A percentile compares a stretch with the other conserved stretches of the same genome.
Conservation (phyloP, 352 stramenopile genomes). For the Pythium dissimile region DNA sequence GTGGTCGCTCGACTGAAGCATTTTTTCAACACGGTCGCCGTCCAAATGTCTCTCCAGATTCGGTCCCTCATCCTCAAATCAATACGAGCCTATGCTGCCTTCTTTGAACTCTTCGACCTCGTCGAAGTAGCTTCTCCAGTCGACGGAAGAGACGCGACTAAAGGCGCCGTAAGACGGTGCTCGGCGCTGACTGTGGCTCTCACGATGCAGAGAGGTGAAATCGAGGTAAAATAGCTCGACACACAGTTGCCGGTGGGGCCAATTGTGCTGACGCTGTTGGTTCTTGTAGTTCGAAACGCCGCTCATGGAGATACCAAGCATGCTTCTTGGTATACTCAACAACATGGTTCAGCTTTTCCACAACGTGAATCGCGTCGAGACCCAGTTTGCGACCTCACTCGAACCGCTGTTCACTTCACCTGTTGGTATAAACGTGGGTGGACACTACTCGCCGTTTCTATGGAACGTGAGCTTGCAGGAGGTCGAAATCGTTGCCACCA, state of each 20-base stretch:
- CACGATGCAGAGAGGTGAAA: not conserved
- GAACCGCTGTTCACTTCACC: not conserved
- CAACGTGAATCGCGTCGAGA: slow-evolving; percentile 63
- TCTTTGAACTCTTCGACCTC: slow-evolving; percentile 72
- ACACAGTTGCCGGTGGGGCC: too few relatives aligned
- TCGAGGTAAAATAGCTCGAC: not conserved
- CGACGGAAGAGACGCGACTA: too few relatives aligned
- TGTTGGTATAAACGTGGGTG: not conserved
- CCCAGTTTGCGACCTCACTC: slow-evolving; percentile 45
- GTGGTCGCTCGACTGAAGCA: slow-evolving; percentile 32
- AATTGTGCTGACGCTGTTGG: too few relatives aligned
- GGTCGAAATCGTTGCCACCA: slow-evolving; percentile 48
- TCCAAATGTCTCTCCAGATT: slow-evolving; percentile 75
- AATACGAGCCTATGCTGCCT: slow-evolving; percentile 54
- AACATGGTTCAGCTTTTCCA: slow-evolving; percentile 65
- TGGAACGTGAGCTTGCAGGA: slow-evolving; percentile 71
- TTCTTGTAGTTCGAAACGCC: slow-evolving; percentile 38
- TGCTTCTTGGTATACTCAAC: slow-evolving; percentile 61
- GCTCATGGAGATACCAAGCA: slow-evolving; percentile 51
- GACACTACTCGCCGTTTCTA: slow-evolving; percentile 42
- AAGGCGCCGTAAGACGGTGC: too few relatives aligned
- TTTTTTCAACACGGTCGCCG: slow-evolving; percentile 56
- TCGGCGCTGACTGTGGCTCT: too few relatives aligned
- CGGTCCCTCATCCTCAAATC: slow-evolving; percentile 63
- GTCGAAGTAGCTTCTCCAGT: too few relatives aligned